A percentile compares a stretch with the other conserved stretches of the same genome.
These are phyloP conservation scores for Blastocystis sp. DNA, from an alignment of 352 stramenopile species.

Conservation along the genomic window DNA sequence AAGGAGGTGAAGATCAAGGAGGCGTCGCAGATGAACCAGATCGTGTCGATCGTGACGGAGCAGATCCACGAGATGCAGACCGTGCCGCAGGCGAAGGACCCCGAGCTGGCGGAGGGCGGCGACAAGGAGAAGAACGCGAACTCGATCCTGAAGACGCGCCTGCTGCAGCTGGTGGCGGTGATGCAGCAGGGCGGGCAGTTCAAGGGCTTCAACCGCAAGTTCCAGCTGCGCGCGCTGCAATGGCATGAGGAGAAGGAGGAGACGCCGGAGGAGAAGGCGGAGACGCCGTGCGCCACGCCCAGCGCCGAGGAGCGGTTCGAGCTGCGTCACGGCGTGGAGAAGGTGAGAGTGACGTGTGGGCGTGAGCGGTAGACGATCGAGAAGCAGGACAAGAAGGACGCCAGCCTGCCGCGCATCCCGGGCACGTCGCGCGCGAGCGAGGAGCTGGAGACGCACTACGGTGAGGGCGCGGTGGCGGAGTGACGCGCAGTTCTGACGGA, in stretches of 20 bases:
- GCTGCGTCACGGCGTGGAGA: conserved; percentile 30
- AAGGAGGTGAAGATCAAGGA: conserved; percentile 83
- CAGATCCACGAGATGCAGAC: conserved; percentile 77
- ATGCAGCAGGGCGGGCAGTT: conserved; percentile 91
- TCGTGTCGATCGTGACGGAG: conserved; percentile 75
- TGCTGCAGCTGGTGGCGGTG: conserved; percentile 91
- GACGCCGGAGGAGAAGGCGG: background rate
- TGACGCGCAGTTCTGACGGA: conserved; percentile 77
- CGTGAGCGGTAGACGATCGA: conserved; percentile 42
- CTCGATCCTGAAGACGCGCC: conserved; percentile 74
- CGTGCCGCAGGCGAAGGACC: conserved; percentile 79
- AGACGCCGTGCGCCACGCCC: background rate
- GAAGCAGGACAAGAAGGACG: conserved; percentile 69
- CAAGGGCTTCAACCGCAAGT: conserved; percentile 93
- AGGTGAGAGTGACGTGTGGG: background rate
- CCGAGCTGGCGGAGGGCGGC: conserved; percentile 81
- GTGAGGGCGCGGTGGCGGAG: conserved; percentile 62
- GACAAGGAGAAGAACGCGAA: conserved; percentile 76
- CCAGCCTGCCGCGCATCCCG: conserved; percentile 23
- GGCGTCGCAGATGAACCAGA: conserved; percentile 77
- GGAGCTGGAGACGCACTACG: conserved; percentile 71
- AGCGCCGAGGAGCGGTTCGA: background rate
- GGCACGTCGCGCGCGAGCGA: conserved; percentile 80
- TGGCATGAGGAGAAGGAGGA: conserved; percentile 75
- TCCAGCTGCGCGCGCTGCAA: conserved; percentile 87